These are phyloP conservation scores for Colletotrichum sansevieriae DNA, from an alignment of 2,329 filamentous ascomycete genomes.

Conservation along the genomic window DNA sequence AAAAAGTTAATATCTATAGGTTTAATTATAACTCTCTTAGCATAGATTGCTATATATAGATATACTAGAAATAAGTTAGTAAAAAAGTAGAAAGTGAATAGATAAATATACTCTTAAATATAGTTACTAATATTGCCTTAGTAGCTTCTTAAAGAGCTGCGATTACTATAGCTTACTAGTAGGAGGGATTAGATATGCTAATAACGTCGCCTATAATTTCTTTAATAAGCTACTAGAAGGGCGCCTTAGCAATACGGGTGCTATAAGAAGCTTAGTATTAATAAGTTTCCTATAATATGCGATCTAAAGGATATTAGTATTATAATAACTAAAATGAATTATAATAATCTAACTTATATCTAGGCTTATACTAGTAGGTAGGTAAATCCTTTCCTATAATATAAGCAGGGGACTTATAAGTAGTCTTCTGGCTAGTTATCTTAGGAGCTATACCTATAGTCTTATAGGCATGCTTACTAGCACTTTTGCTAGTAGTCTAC, in stretches of 20 bases:
- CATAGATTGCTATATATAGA: background rate
- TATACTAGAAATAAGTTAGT: background rate
- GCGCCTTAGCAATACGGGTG: fast-evolving
- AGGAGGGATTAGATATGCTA: background rate
- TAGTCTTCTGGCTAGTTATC: background rate
- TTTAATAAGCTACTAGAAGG: background rate
- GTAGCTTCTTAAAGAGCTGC: background rate
- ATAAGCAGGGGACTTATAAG: background rate
- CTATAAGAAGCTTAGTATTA: background rate
- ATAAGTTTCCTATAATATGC: background rate
- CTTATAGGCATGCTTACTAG: background rate
- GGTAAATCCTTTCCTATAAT: background rate
- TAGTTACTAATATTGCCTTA: background rate
- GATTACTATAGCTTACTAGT: background rate
- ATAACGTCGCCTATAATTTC: background rate
- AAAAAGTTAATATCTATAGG: background rate
- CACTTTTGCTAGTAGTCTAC: background rate
- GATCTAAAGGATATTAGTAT: too few species aligned
- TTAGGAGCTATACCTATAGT: background rate
- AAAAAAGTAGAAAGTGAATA: background rate
- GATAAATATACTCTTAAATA: background rate
- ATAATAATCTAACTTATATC: background rate
- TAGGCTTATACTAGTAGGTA: background rate
- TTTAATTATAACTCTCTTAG: background rate
- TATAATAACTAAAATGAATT: background rate